Evolutionary conservation across 164 flowering plant species (phyloP).

Genomic region (Tetrastigma voinierianum): DNA sequence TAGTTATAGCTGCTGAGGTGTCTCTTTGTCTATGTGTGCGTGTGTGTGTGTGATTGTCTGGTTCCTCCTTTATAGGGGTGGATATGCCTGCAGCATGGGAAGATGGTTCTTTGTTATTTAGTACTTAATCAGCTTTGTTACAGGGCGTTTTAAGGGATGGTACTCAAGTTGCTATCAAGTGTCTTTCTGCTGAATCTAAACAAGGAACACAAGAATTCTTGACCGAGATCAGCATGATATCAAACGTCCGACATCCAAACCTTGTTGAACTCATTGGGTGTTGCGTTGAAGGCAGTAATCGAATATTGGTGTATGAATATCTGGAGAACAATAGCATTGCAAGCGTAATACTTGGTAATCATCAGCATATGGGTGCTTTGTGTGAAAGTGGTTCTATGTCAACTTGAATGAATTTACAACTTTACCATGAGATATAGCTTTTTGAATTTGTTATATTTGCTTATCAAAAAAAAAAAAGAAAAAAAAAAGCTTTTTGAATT

Average conservation of each 20-base stretch:
- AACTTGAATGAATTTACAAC: neutral
- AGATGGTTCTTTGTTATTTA: neutral
- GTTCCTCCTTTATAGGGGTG: neutral
- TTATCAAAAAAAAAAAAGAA: too few relatives aligned
- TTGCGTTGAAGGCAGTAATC: conserved; percentile 58
- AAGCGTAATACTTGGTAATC: conserved; percentile 55
- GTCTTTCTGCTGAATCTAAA: conserved; percentile 72
- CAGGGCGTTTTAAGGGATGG: conserved; percentile 79
- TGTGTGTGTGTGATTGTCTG: too few relatives aligned
- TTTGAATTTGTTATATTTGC: too few relatives aligned
- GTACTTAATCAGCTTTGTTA: conserved; percentile 12
- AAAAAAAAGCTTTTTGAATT: neutral
- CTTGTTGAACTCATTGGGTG: conserved; percentile 81
- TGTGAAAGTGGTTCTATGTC: neutral
- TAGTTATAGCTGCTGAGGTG: too few relatives aligned
- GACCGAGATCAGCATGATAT: conserved; percentile 76
- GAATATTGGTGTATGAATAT: conserved; percentile 80
- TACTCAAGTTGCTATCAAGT: conserved; percentile 66
- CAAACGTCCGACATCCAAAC: conserved; percentile 68
- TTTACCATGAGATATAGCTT: neutral
- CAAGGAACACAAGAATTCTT: conserved; percentile 78
- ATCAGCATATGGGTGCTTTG: neutral
- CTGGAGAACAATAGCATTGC: conserved; percentile 85
- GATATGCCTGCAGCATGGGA: neutral
- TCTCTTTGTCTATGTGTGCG: too few relatives aligned